Evolutionary conservation across 108 stramenopile genomes (phyloP), one percentile per base, ranked within the genome.

Genomic region (Aurantiochytrium sp.): DNA sequence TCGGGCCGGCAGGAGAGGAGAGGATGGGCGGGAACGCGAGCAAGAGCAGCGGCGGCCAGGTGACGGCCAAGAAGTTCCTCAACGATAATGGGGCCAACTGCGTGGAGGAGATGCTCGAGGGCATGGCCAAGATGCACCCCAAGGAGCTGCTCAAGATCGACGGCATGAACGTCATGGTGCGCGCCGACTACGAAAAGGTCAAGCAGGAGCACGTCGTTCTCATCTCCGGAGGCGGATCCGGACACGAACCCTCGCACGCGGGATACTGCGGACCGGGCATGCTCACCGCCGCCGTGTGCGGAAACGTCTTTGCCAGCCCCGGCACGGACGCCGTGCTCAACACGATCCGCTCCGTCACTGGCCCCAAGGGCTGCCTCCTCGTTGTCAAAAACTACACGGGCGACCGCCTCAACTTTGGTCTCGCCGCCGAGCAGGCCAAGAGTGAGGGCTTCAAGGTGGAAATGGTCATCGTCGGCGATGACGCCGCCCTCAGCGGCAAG

Each of bases 361-460:
- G 92, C 4, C 91, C 35, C 91, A 90, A 44, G 51, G 96, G 97
- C 45, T 96, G 96, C 87, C 89, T 99, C 44, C 90, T 99, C 58
- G 92, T 99, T 57, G 96, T 99, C 53, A 99, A 98, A 95, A 98
- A 98, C 94, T 99, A 99, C 93, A 99, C 98, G 3, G 98, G 98
- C 21, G 99, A 99, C 92, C 95, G 97, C 44, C 93, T 99, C 51
- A 98, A 99, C 92, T 99, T 99, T 90, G 98, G 98, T 28, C 97
- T 98, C 95, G 99, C 99, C 19, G 94, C 96, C 55, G 97, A 97
- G 92, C 90, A 92, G 58, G 98, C 97, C 72, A 92, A 88, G 72
- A 90, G 94, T 72, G 83, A 91, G 21, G 96, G 96, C 2, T 90
- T 94, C 64, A 45, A 87, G 18, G 95, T 94, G 4, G 89, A 90